Percentiles rank a stretch among this genome's conserved stretches.
phyloP scores from a whole-genome alignment of 2,329 filamentous ascomycete genomes.

The Colletotrichum viniferum region DNA sequence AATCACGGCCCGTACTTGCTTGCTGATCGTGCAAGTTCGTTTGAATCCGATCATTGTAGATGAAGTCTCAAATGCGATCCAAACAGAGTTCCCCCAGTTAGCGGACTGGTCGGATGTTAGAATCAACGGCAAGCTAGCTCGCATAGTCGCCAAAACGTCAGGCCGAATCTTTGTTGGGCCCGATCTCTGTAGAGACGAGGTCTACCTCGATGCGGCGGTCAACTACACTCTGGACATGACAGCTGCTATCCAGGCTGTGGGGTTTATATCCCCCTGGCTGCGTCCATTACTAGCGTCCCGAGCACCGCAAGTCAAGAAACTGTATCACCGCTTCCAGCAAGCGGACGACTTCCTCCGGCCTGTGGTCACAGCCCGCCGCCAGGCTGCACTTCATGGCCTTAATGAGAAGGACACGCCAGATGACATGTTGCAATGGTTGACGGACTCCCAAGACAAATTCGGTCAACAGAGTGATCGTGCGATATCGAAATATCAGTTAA shows the following conservation, averaged over 20 bases:
- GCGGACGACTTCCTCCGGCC: constrained; percentile 39
- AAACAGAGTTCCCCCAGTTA: constrained; percentile 35
- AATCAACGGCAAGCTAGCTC: constrained; percentile 42
- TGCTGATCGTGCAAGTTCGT: constrained; percentile 18
- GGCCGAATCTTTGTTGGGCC: constrained; percentile 52
- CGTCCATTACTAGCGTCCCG: constrained; percentile 35
- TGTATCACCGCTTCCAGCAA: constrained; percentile 34
- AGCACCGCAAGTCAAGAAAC: constrained; percentile 35
- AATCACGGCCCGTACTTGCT: rapidly evolving
- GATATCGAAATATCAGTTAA: constrained; percentile 46
- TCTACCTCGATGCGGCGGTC: constrained; percentile 49
- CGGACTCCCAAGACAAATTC: constrained; percentile 40
- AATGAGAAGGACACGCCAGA: constrained; percentile 35
- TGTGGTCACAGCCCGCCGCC: constrained; percentile 32
- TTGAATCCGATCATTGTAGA: constrained; percentile 37
- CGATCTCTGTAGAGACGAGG: constrained; percentile 46
- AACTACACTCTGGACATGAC: constrained; percentile 50
- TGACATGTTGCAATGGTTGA: constrained; percentile 52
- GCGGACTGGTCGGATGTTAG: constrained; percentile 43
- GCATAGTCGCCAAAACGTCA: constrained; percentile 49
- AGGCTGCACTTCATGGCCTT: constrained; percentile 27
- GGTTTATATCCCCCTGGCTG: constrained; percentile 37
- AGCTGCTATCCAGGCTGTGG: constrained; percentile 39
- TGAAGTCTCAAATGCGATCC: constrained; percentile 38
- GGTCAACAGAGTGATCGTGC: constrained; percentile 32